Percentiles rank a stretch among this genome's conserved stretches.
Evolutionary conservation across 2,329 filamentous ascomycete species (phyloP).

Genomic region (Rachicladosporium sp.): DNA sequence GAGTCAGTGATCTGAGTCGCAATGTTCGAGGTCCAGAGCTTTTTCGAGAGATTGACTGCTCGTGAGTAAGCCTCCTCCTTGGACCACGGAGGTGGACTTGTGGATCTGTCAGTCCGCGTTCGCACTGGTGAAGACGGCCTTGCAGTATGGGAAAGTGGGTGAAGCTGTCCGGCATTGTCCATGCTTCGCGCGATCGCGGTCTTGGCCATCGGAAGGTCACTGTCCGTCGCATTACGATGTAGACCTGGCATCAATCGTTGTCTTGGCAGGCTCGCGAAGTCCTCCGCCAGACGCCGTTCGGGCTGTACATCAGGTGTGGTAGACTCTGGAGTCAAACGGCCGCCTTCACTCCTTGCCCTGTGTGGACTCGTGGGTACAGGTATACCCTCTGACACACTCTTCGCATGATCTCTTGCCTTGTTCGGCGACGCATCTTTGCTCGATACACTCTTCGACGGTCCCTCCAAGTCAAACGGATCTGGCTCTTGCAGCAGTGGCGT

Average conservation of each 20-base stretch:
- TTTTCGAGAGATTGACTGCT: slow-evolving; percentile 73
- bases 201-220: slow-evolving; percentile 36
- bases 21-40: slow-evolving; percentile 81
- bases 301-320: slow-evolving; percentile 1
- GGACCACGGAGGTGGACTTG: slow-evolving; percentile 64
- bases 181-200: slow-evolving; percentile 26
- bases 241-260: slow-evolving; percentile 12
- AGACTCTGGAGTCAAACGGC: slow-evolving; percentile 23
- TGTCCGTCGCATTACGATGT: slow-evolving; percentile 43
- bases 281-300: slow-evolving; percentile 9
- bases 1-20: slow-evolving; percentile 83
- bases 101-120: slow-evolving; percentile 38
- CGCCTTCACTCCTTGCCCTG: slow-evolving; percentile 36
- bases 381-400: slow-evolving; percentile 18
- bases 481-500: slow-evolving; percentile 49
- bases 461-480: slow-evolving; percentile 56
- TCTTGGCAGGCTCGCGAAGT: slow-evolving; percentile 9
- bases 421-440: slow-evolving; percentile 1
- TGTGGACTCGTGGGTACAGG: slow-evolving; percentile 8
- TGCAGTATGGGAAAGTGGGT: slow-evolving; percentile 8
- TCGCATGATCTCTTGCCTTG: slow-evolving; percentile 9
- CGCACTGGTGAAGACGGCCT: slow-evolving; percentile 13
- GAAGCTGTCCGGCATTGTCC: slow-evolving; percentile 12
- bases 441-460: slow-evolving; percentile 12
- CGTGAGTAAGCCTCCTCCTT: slow-evolving; percentile 67